These are phyloP conservation scores for Jackrogersella multiformis DNA, from an alignment of 495 filamentous ascomycete genomes.

Conservation along the genomic window DNA sequence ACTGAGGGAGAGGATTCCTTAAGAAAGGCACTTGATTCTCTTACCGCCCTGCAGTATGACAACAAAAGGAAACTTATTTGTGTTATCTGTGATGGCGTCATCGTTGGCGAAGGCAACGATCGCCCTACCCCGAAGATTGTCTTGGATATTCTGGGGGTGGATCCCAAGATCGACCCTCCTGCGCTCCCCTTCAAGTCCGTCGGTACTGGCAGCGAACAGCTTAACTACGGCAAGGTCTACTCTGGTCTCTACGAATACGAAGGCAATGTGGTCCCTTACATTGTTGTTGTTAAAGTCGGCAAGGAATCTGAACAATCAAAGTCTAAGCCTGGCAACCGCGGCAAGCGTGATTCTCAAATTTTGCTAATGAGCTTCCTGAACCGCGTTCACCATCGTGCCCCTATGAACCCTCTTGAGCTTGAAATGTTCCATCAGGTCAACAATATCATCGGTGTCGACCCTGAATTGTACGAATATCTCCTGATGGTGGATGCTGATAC, in stretches of 20 bases:
- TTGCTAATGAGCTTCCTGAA: constrained; percentile 89
- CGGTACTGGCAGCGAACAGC: constrained; percentile 87
- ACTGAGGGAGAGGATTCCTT: constrained; percentile 97
- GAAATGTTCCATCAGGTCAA: constrained; percentile 99
- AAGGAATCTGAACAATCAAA: constrained; percentile 94
- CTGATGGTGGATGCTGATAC: constrained; percentile 99
- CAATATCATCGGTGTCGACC: constrained; percentile 98
- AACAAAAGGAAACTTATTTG: constrained; percentile 96
- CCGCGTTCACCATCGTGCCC: constrained; percentile 90
- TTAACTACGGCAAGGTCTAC: constrained; percentile 99
- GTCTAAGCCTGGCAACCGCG: constrained; percentile 94
- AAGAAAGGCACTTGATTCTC: constrained; percentile 89
- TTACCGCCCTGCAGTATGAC: constrained; percentile 94
- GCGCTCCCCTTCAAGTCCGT: constrained; percentile 92
- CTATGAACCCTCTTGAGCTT: constrained; percentile 95
- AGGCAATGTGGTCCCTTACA: constrained; percentile 95
- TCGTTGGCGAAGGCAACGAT: constrained; percentile 95
- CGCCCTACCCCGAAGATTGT: constrained; percentile 97
- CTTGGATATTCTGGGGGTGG: constrained; percentile 94
- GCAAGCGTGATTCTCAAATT: constrained; percentile 97
- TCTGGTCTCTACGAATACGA: constrained; percentile 98
- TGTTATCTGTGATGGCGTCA: constrained; percentile 95
- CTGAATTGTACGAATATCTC: constrained; percentile 95
- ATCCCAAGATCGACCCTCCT: constrained; percentile 94
- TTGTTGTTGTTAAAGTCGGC: constrained; percentile 95